A percentile compares a stretch with the other conserved stretches of the same genome.
Conservation (phyloP, 2,329 filamentous ascomycete species). For the Fusarium algeriense region DNA sequence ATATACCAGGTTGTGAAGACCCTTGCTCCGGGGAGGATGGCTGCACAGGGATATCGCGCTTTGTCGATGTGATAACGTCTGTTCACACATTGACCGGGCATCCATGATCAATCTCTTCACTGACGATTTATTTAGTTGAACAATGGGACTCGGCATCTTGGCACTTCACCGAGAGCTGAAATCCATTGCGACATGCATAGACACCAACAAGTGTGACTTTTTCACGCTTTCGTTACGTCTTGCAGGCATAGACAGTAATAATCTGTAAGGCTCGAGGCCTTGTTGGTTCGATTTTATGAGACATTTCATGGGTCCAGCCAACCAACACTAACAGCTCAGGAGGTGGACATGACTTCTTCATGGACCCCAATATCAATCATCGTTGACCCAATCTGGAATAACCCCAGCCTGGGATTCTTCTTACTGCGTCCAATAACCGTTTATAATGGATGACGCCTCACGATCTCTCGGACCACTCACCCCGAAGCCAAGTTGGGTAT, state of each 20-base stretch:
- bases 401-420: constrained; percentile 23
- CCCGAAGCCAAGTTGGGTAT: constrained; percentile 31
- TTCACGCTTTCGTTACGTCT: background rate
- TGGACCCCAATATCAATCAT: constrained; percentile 8
- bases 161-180: constrained; percentile 19
- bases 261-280: constrained; percentile 40
- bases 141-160: constrained; percentile 32
- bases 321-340: background rate
- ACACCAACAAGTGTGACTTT: constrained; percentile 17
- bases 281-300: constrained; percentile 38
- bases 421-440: constrained; percentile 17
- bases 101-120: constrained; percentile 37
- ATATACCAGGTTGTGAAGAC: constrained; percentile 12
- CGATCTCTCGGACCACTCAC: constrained; percentile 24
- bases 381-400: constrained; percentile 3
- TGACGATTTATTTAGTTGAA: constrained; percentile 35
- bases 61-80: constrained; percentile 36
- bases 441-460: constrained; percentile 16
- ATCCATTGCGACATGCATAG: constrained; percentile 23
- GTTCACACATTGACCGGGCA: constrained; percentile 23
- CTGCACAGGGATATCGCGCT: constrained; percentile 35
- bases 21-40: constrained; percentile 22
- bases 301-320: constrained; percentile 25
- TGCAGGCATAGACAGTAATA: constrained; percentile 4
- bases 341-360: constrained; percentile 16